Percentiles rank a stretch among this genome's conserved stretches.
Conservation (phyloP, 2,329 filamentous ascomycete genomes). For the Boeremia exigua region DNA sequence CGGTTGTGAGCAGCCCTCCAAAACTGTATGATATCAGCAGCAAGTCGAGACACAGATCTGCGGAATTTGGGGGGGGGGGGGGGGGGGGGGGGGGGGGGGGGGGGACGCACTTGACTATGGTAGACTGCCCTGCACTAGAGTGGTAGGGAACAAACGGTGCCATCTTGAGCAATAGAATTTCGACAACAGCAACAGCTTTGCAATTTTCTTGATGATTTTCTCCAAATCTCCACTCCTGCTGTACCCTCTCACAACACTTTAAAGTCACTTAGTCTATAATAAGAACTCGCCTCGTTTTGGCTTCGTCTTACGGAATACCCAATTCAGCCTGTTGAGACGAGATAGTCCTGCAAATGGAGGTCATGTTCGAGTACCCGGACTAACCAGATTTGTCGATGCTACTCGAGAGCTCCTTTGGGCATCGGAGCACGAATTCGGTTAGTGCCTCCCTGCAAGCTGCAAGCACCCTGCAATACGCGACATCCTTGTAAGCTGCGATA, state of each 20-base stretch:
- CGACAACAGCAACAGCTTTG: not conserved
- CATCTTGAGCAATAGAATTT: constrained; percentile 1
- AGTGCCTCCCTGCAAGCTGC: not conserved
- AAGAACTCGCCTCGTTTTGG: not conserved
- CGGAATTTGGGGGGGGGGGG: not conserved
- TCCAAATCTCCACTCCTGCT: not conserved
- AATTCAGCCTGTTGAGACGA: not conserved
- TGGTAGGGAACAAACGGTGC: constrained; percentile 13
- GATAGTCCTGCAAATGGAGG: not conserved
- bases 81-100: not conserved
- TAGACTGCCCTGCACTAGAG: constrained; percentile 4
- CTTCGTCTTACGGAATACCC: not conserved
- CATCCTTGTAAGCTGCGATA: not conserved
- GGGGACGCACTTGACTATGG: constrained; percentile 8
- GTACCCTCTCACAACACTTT: not conserved
- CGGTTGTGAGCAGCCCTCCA: constrained; percentile 12
- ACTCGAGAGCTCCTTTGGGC: constrained; percentile 6
- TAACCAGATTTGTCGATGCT: not conserved
- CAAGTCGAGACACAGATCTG: not conserved
- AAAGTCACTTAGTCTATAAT: not conserved
- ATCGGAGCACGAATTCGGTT: constrained; percentile 6
- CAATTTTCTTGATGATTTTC: not conserved
- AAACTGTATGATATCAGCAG: constrained; percentile 5
- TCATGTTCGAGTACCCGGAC: not conserved
- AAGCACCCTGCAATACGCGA: not conserved